phyloP scores from a whole-genome alignment of 164 flowering plant species.

The Vitis labrusca region DNA sequence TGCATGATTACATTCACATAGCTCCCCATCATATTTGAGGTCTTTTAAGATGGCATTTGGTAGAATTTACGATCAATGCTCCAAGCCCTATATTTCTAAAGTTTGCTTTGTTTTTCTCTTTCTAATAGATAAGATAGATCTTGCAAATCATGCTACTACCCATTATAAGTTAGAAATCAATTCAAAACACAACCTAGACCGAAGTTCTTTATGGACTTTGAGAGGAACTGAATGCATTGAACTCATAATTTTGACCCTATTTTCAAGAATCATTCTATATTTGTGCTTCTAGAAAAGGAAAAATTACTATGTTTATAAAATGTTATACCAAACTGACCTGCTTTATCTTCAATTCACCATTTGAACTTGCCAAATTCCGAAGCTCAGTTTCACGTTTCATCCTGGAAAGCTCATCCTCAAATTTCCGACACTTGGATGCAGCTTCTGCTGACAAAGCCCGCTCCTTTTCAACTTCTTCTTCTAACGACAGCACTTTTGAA shows the following conservation, averaged over 20 bases:
- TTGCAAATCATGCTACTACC: background rate
- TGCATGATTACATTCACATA: no score
- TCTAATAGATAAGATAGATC: background rate
- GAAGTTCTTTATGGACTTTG: no score
- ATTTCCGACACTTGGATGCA: conserved; percentile 14
- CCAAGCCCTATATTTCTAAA: no score
- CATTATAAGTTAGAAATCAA: background rate
- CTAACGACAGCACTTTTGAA: conserved; percentile 20
- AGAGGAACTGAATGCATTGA: no score
- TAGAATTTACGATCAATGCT: no score
- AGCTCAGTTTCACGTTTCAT: conserved; percentile 20
- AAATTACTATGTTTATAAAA: background rate
- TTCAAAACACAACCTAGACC: no score
- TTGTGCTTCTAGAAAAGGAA: background rate
- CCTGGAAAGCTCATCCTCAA: conserved; percentile 29
- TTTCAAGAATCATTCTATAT: no score
- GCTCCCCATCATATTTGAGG: no score
- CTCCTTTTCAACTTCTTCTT: conserved; percentile 28
- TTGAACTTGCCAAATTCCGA: conserved; percentile 3
- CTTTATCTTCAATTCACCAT: conserved; percentile 21
- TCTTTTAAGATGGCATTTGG: no score
- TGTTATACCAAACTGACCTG: conserved; percentile 22
- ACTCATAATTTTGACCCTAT: no score
- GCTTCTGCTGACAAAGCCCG: conserved; percentile 21
- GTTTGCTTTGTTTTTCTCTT: background rate